Conservation (phyloP, 768 basidiomycete species). For the Flagelloscypha sp. region DNA sequence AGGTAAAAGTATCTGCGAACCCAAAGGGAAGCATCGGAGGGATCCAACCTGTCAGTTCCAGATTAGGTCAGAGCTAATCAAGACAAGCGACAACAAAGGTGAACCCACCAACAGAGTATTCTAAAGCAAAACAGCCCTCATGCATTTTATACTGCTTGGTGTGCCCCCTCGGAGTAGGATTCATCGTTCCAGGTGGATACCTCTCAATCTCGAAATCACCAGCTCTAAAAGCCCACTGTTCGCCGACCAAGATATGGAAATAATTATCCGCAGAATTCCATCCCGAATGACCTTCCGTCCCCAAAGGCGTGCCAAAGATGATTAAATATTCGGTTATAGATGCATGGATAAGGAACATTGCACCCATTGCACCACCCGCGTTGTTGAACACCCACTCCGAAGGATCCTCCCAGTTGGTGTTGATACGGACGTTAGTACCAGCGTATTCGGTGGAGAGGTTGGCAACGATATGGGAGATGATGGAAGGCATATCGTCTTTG, state of each 20-base stretch:
- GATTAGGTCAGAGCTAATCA: neutral
- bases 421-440: constrained; percentile 19
- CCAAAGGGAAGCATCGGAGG: constrained; percentile 73
- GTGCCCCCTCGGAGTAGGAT: constrained; percentile 51
- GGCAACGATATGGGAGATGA: constrained; percentile 53
- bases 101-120: constrained; percentile 55
- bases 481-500: constrained; percentile 40
- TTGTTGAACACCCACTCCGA: constrained; percentile 77
- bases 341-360: constrained; percentile 74
- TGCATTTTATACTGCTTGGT: constrained; percentile 77
- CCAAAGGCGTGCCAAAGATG: constrained; percentile 68
- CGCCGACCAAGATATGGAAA: constrained; percentile 67
- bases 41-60: constrained; percentile 52
- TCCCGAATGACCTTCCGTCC: constrained; percentile 72
- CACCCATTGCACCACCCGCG: constrained; percentile 73
- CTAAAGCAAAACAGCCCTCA: constrained; percentile 66
- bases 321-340: constrained; percentile 70
- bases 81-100: neutral
- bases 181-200: constrained; percentile 54
- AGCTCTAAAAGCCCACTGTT: constrained; percentile 63
- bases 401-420: constrained; percentile 15
- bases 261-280: constrained; percentile 74
- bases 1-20: constrained; percentile 53
- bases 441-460: constrained; percentile 52
- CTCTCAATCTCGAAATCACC: constrained; percentile 57